Base-by-base conservation (phyloP, 768 basidiomycete genomes). In the Amanita jacksonii region DNA sequence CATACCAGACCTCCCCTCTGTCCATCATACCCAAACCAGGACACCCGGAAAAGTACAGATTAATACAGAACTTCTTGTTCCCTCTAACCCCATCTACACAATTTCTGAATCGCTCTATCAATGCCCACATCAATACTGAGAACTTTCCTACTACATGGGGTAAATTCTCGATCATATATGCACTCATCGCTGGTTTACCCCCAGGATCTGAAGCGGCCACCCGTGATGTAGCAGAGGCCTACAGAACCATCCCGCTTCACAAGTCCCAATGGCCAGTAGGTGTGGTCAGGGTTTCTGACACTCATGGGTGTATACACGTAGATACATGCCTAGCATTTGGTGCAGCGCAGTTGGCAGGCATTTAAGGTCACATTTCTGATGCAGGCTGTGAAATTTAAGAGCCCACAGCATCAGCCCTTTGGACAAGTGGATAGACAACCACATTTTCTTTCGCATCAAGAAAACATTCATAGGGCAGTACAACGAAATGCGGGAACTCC, bases 91-190 rank as follows among this genome's bases (percentile, higher is more conserved):
- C 13, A 8, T 1, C 3, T 19, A 3, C 52, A 45, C n/a, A 28
- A 30, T 0, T 33, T 12, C 27, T 20, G 22, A 38, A n/a, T 12
- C 10, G 5, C 3, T 61, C 59, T 0, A 51, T 63, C 9, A 62
- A 63, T 15, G 50, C 43, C 0, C 9, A 15, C 1, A 52, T 63
- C 1, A 23, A 57, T n/a, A 38, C 62, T 0, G 44, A 57, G n/a
- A 4, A 51, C 7, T 67, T 56, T 19, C 64, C 65, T 0, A 60
- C 56, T 38, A 62, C 59, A 0, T 68, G 64, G 64, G 62, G 51
- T 1, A 54, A 31, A 0, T 53, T 53, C 24, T 6, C 5, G 0
- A 36, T 38, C 5, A 13, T 53, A 12, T 38, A 35, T 8, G 5
- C 23, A 4, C 15, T 41, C 3, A 8, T 49, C 1, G 42, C n/a